Base-by-base conservation (phyloP, 2,329 filamentous ascomycete genomes). In the Ascomycota sp. region DNA sequence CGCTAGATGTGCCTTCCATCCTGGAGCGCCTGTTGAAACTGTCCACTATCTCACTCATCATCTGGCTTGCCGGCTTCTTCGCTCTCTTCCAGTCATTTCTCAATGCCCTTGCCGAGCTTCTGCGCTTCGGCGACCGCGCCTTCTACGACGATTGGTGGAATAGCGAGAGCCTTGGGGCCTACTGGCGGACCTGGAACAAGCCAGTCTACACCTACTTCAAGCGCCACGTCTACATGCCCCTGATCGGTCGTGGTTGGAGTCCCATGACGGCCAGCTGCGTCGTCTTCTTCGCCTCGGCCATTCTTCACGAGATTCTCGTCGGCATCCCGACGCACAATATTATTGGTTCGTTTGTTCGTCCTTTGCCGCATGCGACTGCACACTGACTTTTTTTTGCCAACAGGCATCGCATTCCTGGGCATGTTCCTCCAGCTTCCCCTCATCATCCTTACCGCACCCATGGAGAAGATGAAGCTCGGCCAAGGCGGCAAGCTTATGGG, bases 101-200 rank as follows among this genome's bases (percentile, higher is more conserved):
- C 29, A 98, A 98, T 45, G 82, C 82, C 0, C 59, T 95, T 13
- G 86, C 86, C 4, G 89, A 98, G 51, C 59, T 95, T 9, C 77
- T 82, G 59, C 66, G 69, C 26, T 98, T 98, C 44, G 89, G 77
- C 12, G 89, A 98, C 49, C 70, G 89, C 20, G 78, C 85, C 30
- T 98, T 98, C 51, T 98, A 98, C 51, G 76, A 80, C 23, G 83
- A 93, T 45, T 98, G 89, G 89, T 98, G 89, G 89, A 98, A 98
- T 47, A 81, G 75, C 38, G 73, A 75, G 32, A 83, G 75, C 39
- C 61, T 95, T 6, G 80, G 85, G 22, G 67, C 66, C 4, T 98
- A 98, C 58, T 94, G 86, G 86, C 73, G 85, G 15, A 79, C 76
- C 1, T 98, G 89, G 89, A 98, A 98, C 56, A 91, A 91, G 49